phyloP scores from a whole-genome alignment of 2,329 filamentous ascomycete genomes.

The Microsporum canis region DNA sequence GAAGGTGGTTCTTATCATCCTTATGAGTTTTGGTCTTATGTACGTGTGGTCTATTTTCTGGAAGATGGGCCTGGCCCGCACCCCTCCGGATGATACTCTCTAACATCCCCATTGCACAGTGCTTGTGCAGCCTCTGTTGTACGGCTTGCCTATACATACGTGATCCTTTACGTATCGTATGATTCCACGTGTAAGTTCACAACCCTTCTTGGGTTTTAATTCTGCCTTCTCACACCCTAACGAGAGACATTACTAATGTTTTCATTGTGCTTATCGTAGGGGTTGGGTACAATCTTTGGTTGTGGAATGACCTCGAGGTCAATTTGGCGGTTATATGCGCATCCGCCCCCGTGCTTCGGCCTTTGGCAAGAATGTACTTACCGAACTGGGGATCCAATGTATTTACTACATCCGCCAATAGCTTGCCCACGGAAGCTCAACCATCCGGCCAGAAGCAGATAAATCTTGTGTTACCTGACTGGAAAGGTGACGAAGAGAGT shows the following conservation, averaged over 20 bases:
- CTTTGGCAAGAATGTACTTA: constrained; percentile 12
- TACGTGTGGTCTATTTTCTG: constrained; percentile 1
- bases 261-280: constrained; percentile 1
- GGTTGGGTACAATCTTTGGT: constrained; percentile 14
- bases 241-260: background rate
- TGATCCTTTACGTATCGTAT: constrained; percentile 9
- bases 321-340: constrained; percentile 19
- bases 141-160: constrained; percentile 11
- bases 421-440: background rate
- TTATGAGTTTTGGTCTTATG: constrained; percentile 16
- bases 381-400: constrained; percentile 6
- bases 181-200: constrained; percentile 15
- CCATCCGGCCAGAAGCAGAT: background rate
- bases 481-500: background rate
- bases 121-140: constrained; percentile 13
- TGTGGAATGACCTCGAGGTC: constrained; percentile 16
- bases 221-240: background rate
- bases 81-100: background rate
- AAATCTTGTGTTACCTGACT: background rate
- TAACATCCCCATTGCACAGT: constrained; percentile 5
- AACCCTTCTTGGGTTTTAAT: background rate
- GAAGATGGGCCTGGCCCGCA: background rate
- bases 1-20: constrained; percentile 11
- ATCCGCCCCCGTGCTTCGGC: constrained; percentile 15
- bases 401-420: background rate